Evolutionary conservation across 805 yeast genomes (phyloP).

Genomic region (Isabelozyma pseudorhagii): DNA sequence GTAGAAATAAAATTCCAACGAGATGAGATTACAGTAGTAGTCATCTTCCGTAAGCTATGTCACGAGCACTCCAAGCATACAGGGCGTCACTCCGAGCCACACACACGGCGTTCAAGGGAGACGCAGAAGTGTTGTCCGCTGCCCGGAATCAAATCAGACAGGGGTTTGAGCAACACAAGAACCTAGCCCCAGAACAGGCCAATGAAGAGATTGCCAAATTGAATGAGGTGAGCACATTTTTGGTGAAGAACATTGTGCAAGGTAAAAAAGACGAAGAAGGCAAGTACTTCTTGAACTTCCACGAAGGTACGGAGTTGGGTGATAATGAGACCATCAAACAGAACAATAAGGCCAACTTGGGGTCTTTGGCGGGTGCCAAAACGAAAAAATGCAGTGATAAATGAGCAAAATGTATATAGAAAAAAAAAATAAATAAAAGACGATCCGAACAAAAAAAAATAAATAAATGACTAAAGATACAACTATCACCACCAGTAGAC

Average conservation of each 20-base stretch:
- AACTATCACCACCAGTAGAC: background rate
- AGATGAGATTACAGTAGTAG: background rate
- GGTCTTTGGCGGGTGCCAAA: conserved; percentile 54
- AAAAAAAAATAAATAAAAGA: too few relatives aligned
- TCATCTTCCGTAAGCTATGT: background rate
- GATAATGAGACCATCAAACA: conserved; percentile 79
- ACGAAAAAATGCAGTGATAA: conserved; percentile 28
- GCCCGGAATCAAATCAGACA: conserved; percentile 59
- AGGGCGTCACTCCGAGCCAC: conserved; percentile 68
- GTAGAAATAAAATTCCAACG: background rate
- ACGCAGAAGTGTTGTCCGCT: conserved; percentile 47
- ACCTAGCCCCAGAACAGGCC: conserved; percentile 8
- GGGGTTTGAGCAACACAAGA: conserved; percentile 42
- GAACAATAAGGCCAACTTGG: conserved; percentile 39
- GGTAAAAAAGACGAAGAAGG: conserved; percentile 52
- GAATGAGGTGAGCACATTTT: conserved; percentile 67
- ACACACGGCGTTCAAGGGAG: conserved; percentile 54
- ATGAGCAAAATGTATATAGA: background rate
- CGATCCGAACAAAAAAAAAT: too few relatives aligned
- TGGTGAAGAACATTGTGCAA: conserved; percentile 81
- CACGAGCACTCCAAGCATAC: conserved; percentile 49
- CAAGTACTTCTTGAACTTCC: conserved; percentile 63
- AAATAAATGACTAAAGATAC: background rate
- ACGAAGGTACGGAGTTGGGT: conserved; percentile 81
- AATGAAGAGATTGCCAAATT: conserved; percentile 49